Base-by-base conservation (phyloP, 2,329 filamentous ascomycete species). In the Aspergillus melleus region DNA sequence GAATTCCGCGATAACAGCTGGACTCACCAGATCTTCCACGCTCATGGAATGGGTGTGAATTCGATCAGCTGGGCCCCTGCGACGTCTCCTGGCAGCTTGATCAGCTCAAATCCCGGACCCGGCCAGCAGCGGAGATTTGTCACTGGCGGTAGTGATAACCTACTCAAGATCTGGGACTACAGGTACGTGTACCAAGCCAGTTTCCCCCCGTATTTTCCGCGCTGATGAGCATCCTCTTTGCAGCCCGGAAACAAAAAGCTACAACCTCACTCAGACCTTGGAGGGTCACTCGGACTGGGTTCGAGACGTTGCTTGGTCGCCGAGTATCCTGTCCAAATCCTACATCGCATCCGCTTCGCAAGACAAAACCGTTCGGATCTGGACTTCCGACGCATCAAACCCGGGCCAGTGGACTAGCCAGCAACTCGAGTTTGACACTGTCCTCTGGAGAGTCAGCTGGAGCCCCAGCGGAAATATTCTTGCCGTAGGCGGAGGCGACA, bases 1-100 rank as follows among this genome's bases (percentile, higher is more conserved):
- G 95, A 97, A 77, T 98, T 99, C 83, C 93, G 94, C 77, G 94
- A 98, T 79, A 96, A 96, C 78, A 89, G 86, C 77, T 96, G 95
- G 88, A 89, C 91, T 66, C 90, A 96, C 76, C 88, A 88, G 70
- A 90, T 92, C 69, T 96, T 99, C 80, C 88, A 89, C 53, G 95
- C 95, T 12, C 95, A 98, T 79, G 92, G 91, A 42, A 87, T 96
- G 68, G 95, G 95, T 65, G 95, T 96, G 74, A 99, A 99, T 81
- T 91, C 91, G 30, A 94, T 99, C 52, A 93, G 89, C 19, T 99
- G 95, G 95, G 93, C 94, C 0, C 95, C 95, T 2, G 89, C 90
- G 42, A 90, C 90, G 47, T 85, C 87, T 6, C 90, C 95, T 0
- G 95, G 93, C 61, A 92, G 90, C 76, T 86, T 97, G 68, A 88